Evolutionary conservation across 768 basidiomycete genomes (phyloP), one percentile per base, ranked within the genome.

Genomic region (Suillus weaverae): DNA sequence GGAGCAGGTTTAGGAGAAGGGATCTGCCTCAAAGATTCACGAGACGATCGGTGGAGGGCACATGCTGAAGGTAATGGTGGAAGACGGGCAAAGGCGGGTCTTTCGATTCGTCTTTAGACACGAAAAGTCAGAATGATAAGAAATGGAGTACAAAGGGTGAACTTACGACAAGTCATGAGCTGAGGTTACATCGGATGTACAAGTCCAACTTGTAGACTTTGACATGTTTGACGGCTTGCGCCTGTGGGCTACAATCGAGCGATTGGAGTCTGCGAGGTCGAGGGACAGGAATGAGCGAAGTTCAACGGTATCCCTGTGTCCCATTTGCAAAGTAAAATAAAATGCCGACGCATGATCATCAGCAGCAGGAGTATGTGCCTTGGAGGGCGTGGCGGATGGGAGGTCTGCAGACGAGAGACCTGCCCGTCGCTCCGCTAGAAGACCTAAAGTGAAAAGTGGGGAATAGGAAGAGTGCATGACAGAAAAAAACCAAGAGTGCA

Each of bases 211-310:
- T 18, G 76, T 76, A 43, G 72, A 73, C 60, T 73, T 73, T 54
- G 73, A 70, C 0, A 73, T 66, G 33, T 69, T 66, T 2, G 77
- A 78, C 48, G 72, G 70, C 62, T 77, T 81, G 59, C 77, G 74
- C 20, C 71, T 68, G 48, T 79, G 72, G 33, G 78, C 79, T 53
- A 80, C 81, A 3, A 81, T 76, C 44, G 79, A 76, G 62, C 77
- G 72, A 4, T 79, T 78, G 32, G 81, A 79, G 72, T 87, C 85
- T 44, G 88, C 89, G 5, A 89, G 81, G 73, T 90, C 89, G 62
- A 90, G 83, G 41, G 85, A 89, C 60, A 90, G 83, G 73, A 89
- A 90, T 3, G 89, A 90, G 48, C 85, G 82, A 66, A 74, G 78
- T 65, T 82, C 76, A 53, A 69, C 63, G 3, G 73, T 66, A 70